These are phyloP conservation scores for Centella asiatica DNA, from an alignment of 129 eudicot genomes.

Conservation along the genomic window DNA sequence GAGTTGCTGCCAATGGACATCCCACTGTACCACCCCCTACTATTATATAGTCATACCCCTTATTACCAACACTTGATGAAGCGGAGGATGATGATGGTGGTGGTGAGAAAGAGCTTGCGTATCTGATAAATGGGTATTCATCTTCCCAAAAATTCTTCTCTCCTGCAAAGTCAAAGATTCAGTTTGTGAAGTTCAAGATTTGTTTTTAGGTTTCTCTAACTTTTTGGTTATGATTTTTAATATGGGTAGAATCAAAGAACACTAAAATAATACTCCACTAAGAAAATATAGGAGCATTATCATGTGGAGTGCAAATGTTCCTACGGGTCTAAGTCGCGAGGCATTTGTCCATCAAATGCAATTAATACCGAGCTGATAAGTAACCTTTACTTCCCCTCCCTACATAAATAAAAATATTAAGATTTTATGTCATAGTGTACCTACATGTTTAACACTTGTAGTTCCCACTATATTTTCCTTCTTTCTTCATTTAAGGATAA, in stretches of 20 bases:
- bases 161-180: conserved; percentile 24
- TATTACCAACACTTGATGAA: conserved; percentile 22
- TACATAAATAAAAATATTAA: not conserved
- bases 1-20: conserved; percentile 92
- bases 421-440: too few relatives aligned
- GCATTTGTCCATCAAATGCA: not conserved
- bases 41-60: conserved; percentile 58
- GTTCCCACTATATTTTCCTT: too few relatives aligned
- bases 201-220: not conserved
- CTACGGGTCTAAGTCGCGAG: too few relatives aligned
- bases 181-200: not conserved
- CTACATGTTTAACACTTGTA: too few relatives aligned
- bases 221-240: not conserved
- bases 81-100: conserved; percentile 26
- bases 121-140: conserved; percentile 54
- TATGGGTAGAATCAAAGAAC: not conserved
- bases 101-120: conserved; percentile 62
- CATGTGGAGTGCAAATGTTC: too few relatives aligned
- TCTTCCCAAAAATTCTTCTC: conserved; percentile 28
- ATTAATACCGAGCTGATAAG: not conserved
- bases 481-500: too few relatives aligned
- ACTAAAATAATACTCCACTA: not conserved
- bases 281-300: too few relatives aligned
- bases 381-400: not conserved
- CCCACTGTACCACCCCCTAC: conserved; percentile 98